phyloP scores from a whole-genome alignment of 2,329 filamentous ascomycete species.

The Ophiostoma triangulosporum region DNA sequence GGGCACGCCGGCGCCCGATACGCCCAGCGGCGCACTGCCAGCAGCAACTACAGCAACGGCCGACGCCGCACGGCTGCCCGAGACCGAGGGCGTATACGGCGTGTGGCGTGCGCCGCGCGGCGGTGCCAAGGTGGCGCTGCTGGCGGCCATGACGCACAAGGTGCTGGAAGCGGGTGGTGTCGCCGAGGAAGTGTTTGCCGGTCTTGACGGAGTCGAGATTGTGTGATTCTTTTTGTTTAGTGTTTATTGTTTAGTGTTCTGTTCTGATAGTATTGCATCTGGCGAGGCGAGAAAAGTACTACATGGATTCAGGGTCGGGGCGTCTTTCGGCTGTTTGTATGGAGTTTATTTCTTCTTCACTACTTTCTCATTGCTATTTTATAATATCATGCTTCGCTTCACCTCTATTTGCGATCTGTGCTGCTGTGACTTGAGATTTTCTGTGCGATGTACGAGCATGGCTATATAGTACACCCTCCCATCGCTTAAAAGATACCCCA shows the following conservation, averaged over 20 bases:
- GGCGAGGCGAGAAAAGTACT: not conserved
- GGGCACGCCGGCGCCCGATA: constrained; percentile 9
- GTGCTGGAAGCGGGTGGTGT: constrained; percentile 68
- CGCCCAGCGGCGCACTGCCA: not conserved
- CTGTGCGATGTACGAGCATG: too few relatives aligned
- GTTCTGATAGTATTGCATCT: not conserved
- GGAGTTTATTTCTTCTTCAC: constrained; percentile 8
- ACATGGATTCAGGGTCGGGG: not conserved
- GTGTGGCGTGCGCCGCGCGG: constrained; percentile 82
- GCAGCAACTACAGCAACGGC: constrained; percentile 27
- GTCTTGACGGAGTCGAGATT: constrained; percentile 62
- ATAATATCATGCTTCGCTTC: too few relatives aligned
- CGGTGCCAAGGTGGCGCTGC: constrained; percentile 60
- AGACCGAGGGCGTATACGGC: constrained; percentile 48
- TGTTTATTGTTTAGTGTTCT: not conserved
- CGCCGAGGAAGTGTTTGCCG: constrained; percentile 73
- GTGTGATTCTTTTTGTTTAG: constrained; percentile 22
- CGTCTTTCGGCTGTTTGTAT: not conserved
- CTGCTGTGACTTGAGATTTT: too few relatives aligned
- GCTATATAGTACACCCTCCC: not conserved
- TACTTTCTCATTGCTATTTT: not conserved
- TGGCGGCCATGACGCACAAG: constrained; percentile 63
- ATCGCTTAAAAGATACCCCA: constrained; percentile 59
- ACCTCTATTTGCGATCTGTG: too few relatives aligned
- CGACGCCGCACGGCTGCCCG: constrained; percentile 22